phyloP scores from a whole-genome alignment of 495 filamentous ascomycete genomes.

The Mytilinidion resinicola region DNA sequence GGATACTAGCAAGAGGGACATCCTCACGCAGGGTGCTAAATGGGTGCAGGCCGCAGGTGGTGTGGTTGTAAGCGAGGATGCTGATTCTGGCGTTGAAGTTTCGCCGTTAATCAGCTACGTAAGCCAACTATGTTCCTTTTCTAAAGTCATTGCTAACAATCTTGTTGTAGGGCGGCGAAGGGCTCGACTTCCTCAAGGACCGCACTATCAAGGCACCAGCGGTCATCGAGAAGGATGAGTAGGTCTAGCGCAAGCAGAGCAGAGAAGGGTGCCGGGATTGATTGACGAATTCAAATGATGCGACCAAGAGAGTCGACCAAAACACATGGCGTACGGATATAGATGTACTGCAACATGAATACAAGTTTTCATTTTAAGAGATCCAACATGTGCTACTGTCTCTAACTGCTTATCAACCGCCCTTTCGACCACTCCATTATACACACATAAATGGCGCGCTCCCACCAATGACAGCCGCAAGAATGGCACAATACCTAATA shows the following conservation, averaged over 20 bases:
- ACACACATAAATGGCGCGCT: too few species aligned
- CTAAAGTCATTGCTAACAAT: conserved; percentile 26
- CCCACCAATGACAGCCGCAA: too few species aligned
- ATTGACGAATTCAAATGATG: not conserved
- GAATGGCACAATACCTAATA: too few species aligned
- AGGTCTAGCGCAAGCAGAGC: not conserved
- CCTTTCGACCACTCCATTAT: too few species aligned
- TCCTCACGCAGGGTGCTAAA: conserved; percentile 77
- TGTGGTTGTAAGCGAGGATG: conserved; percentile 63
- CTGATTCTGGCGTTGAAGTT: conserved; percentile 73
- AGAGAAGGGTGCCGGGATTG: not conserved
- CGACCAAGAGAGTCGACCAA: not conserved
- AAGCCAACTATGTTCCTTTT: conserved; percentile 42
- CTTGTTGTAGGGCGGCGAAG: conserved; percentile 73
- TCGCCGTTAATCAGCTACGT: conserved; percentile 94
- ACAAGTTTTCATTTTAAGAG: too few species aligned
- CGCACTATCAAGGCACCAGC: conserved; percentile 70
- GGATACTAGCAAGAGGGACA: conserved; percentile 82
- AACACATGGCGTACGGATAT: too few species aligned
- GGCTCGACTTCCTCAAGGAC: conserved; percentile 68
- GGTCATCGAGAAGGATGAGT: conserved; percentile 67
- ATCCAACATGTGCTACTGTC: too few species aligned
- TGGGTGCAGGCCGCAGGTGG: conserved; percentile 79
- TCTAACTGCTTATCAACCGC: too few species aligned
- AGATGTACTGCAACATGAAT: too few species aligned